Conservation (phyloP, 495 filamentous ascomycete species). For the Neurospora sp. region DNA sequence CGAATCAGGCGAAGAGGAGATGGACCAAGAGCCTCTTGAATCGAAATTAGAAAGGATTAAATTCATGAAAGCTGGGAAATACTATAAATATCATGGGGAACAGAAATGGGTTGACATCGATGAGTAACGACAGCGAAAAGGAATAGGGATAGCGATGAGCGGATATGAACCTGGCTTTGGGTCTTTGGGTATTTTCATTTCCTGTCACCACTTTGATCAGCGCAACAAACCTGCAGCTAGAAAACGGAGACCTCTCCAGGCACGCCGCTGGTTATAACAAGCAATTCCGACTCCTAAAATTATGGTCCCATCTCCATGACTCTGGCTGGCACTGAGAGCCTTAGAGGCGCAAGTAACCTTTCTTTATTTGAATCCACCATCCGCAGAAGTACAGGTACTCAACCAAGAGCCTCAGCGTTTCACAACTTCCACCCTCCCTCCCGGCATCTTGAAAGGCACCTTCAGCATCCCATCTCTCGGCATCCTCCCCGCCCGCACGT, state of each 20-base stretch:
- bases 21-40: background rate
- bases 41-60: background rate
- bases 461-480: slow-evolving; percentile 36
- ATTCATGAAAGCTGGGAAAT: background rate
- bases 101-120: background rate
- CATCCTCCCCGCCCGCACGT: slow-evolving; percentile 45
- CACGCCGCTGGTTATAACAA: background rate
- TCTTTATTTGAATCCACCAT: background rate
- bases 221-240: background rate
- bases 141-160: background rate
- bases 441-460: slow-evolving; percentile 25
- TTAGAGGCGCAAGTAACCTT: background rate
- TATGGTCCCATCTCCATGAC: background rate
- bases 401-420: background rate
- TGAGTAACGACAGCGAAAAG: background rate
- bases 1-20: background rate
- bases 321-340: background rate
- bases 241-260: background rate
- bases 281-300: background rate
- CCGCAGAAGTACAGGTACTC: background rate
- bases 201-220: background rate
- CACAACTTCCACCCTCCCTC: background rate
- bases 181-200: background rate
- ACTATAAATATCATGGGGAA: background rate
- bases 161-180: background rate